phyloP scores from a whole-genome alignment of 129 eudicot species.

The Pulicaria dysenterica region DNA sequence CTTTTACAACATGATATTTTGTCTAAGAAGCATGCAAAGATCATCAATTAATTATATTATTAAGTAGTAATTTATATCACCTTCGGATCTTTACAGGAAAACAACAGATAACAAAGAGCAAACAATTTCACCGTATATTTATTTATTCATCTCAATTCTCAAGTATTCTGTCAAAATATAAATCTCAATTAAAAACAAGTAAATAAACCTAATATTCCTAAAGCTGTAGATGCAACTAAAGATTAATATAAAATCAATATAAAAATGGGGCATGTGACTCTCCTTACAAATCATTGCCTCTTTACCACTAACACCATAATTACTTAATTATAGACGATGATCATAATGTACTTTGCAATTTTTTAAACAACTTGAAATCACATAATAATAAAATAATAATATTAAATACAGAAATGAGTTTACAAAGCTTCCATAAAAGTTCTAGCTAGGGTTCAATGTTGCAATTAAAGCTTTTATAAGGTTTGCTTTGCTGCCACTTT shows the following conservation, averaged over 20 bases:
- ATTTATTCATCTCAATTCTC: not conserved
- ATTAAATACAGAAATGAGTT: too few species aligned
- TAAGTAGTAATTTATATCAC: too few species aligned
- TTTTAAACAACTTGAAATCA: not conserved
- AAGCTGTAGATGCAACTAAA: conserved; percentile 26
- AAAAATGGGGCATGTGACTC: conserved; percentile 31
- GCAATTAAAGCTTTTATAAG: too few species aligned
- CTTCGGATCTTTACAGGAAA: too few species aligned
- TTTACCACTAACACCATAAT: conserved; percentile 25
- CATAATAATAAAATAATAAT: not conserved
- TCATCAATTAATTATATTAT: too few species aligned
- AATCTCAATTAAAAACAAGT: conserved; percentile 16
- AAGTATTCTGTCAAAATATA: not conserved
- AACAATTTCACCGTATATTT: too few species aligned
- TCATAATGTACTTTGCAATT: conserved; percentile 14
- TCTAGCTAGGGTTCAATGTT: too few species aligned
- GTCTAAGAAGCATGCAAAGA: too few species aligned
- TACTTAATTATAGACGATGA: conserved; percentile 13
- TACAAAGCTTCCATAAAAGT: too few species aligned
- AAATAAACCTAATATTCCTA: conserved; percentile 31
- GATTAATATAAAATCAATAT: conserved; percentile 13
- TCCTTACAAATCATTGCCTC: conserved; percentile 32
- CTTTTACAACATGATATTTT: too few species aligned
- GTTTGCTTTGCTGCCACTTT: too few species aligned
- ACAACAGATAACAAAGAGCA: too few species aligned